These are phyloP conservation scores for Podila horticola DNA, from an alignment of 192 early-diverging fungal species.

Conservation along the genomic window DNA sequence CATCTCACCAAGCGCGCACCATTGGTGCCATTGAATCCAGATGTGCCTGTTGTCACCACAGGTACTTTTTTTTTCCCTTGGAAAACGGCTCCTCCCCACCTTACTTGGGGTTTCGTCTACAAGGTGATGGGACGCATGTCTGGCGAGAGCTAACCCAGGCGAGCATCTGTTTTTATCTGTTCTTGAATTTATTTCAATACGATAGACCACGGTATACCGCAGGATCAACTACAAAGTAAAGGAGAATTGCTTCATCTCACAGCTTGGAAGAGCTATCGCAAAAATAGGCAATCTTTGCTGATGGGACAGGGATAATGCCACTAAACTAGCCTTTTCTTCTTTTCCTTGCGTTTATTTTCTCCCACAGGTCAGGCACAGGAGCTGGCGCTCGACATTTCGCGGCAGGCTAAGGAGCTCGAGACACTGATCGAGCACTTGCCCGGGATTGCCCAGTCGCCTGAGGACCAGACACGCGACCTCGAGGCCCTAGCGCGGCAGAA, in stretches of 20 bases:
- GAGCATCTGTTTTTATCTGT: background rate
- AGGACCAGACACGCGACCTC: conserved; percentile 55
- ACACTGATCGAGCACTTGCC: conserved; percentile 59
- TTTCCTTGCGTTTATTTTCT: background rate
- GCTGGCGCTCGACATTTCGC: conserved; percentile 59
- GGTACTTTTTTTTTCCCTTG: conserved; percentile 13
- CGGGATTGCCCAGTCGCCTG: conserved; percentile 55
- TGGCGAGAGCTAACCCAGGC: too few species aligned
- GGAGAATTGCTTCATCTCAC: background rate
- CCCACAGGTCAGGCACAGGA: conserved; percentile 56
- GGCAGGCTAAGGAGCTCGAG: conserved; percentile 65
- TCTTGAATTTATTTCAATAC: background rate
- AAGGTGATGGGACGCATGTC: background rate
- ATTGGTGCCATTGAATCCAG: conserved; percentile 43
- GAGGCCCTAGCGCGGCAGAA: conserved; percentile 55
- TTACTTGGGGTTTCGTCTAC: too few species aligned
- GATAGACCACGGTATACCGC: conserved; percentile 56
- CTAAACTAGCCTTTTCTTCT: background rate
- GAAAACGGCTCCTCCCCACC: background rate
- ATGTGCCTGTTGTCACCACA: conserved; percentile 57
- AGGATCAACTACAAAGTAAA: conserved; percentile 57
- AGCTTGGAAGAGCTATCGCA: background rate
- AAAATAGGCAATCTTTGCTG: too few species aligned
- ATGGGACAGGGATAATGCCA: background rate
- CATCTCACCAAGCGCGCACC: conserved; percentile 56